Percentiles rank a stretch among this genome's conserved stretches.
These are phyloP conservation scores for Leucogyrophana mollusca DNA, from an alignment of 768 basidiomycete genomes.

Conservation along the genomic window DNA sequence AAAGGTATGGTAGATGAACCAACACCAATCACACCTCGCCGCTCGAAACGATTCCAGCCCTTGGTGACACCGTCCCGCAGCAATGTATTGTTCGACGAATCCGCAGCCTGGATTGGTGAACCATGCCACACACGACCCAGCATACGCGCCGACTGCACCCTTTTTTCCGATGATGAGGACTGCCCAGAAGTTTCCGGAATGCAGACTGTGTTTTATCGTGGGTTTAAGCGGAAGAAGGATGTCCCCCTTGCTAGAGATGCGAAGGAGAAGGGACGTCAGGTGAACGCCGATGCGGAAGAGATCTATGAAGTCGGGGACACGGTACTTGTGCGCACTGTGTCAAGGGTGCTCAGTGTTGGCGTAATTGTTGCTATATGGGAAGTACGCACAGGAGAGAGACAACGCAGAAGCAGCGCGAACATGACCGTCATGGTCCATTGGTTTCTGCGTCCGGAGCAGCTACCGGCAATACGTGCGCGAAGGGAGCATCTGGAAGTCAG, in stretches of 20 bases:
- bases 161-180: slow-evolving; percentile 22
- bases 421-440: slow-evolving; percentile 70
- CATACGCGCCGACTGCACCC: slow-evolving; percentile 24
- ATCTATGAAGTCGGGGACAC: slow-evolving; percentile 63
- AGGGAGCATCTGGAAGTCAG: slow-evolving; percentile 61
- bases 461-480: slow-evolving; percentile 58
- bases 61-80: slow-evolving; percentile 27
- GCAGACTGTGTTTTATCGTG: slow-evolving; percentile 27
- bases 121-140: slow-evolving; percentile 18
- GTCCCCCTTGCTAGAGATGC: slow-evolving; percentile 9
- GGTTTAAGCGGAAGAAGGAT: slow-evolving; percentile 22
- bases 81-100: slow-evolving; percentile 24
- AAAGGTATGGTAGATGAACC: background rate
- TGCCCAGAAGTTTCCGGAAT: slow-evolving; percentile 18
- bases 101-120: slow-evolving; percentile 24
- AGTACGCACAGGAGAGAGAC: slow-evolving; percentile 25
- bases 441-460: slow-evolving; percentile 68
- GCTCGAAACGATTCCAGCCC: slow-evolving; percentile 35
- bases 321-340: slow-evolving; percentile 51
- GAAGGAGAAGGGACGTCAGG: slow-evolving; percentile 8
- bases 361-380: slow-evolving; percentile 76
- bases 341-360: slow-evolving; percentile 57
- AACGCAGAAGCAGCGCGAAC: slow-evolving; percentile 31
- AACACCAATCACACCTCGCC: slow-evolving; percentile 29
- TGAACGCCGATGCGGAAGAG: slow-evolving; percentile 15